phyloP scores from a whole-genome alignment of 2,329 filamentous ascomycete species.

The Penicillium sp. region DNA sequence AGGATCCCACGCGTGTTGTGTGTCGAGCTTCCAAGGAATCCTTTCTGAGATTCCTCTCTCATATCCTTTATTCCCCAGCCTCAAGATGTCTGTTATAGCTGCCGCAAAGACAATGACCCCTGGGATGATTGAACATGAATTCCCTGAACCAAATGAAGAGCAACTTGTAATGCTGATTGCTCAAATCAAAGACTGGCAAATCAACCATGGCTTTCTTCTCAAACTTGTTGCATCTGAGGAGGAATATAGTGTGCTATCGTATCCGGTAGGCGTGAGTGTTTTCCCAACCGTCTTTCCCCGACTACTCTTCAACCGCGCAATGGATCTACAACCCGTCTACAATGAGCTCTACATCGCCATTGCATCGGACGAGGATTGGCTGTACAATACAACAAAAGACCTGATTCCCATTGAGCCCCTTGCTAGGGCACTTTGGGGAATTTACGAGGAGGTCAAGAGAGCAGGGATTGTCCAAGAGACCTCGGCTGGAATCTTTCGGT shows the following conservation, averaged over 20 bases:
- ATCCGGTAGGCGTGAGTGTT: slow-evolving; percentile 36
- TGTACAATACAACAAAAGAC: slow-evolving; percentile 32
- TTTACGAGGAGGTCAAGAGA: slow-evolving; percentile 34
- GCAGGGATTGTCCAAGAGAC: slow-evolving; percentile 33
- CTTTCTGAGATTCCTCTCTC: no score
- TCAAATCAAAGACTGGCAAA: slow-evolving; percentile 39
- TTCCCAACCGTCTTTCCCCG: slow-evolving; percentile 39
- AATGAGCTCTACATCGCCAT: slow-evolving; percentile 54
- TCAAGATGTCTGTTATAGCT: no score
- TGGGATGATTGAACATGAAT: no score
- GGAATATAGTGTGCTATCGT: slow-evolving; percentile 30
- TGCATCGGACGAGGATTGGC: slow-evolving; percentile 46
- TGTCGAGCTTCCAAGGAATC: no score
- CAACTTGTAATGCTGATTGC: background rate
- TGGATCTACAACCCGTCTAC: slow-evolving; percentile 60
- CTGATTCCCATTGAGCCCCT: slow-evolving; percentile 38
- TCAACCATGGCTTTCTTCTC: slow-evolving; percentile 44
- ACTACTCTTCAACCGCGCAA: slow-evolving; percentile 43
- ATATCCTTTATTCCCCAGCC: no score
- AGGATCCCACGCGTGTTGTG: no score
- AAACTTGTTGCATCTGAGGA: slow-evolving; percentile 32
- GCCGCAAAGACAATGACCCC: no score
- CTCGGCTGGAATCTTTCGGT: slow-evolving; percentile 43
- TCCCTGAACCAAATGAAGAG: background rate
- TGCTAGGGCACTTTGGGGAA: slow-evolving; percentile 39